These are phyloP conservation scores for Nicotiana obtusifolia DNA, from an alignment of 257 asterid genomes.

Conservation along the genomic window DNA sequence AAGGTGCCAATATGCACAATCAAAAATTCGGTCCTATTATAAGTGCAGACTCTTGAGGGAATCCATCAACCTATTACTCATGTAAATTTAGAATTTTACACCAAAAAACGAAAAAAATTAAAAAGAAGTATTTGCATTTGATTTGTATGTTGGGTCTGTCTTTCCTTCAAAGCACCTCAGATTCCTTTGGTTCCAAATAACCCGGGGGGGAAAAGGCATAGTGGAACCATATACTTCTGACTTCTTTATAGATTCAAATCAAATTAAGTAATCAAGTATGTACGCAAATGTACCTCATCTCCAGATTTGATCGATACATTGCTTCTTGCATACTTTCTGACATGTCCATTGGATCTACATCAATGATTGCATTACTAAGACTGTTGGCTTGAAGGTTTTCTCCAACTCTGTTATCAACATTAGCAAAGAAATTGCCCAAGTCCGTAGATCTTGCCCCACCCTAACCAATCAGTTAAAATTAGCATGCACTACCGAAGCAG, in stretches of 20 bases:
- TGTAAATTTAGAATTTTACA: background rate
- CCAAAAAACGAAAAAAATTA: background rate
- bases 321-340: conserved; percentile 99
- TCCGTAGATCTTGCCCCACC: conserved; percentile 59
- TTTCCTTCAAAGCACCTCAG: background rate
- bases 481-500: conserved; percentile 14
- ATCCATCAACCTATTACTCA: background rate
- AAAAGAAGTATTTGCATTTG: background rate
- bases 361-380: conserved; percentile 43
- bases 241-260: background rate
- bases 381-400: conserved; percentile 36
- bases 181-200: background rate
- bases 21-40: background rate
- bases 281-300: conserved; percentile 85
- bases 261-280: conserved; percentile 25
- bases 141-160: background rate
- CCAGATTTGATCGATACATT: conserved; percentile 89
- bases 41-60: background rate
- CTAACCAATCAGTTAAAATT: conserved; percentile 46
- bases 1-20: background rate
- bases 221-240: background rate
- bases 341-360: conserved; percentile 90
- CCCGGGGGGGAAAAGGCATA: background rate
- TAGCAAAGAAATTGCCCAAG: conserved; percentile 63
- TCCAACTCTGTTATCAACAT: conserved; percentile 60